Percentiles rank a stretch among this genome's conserved stretches.
Conservation (phyloP, 2,329 filamentous ascomycete genomes). For the Trichoderma sp. region DNA sequence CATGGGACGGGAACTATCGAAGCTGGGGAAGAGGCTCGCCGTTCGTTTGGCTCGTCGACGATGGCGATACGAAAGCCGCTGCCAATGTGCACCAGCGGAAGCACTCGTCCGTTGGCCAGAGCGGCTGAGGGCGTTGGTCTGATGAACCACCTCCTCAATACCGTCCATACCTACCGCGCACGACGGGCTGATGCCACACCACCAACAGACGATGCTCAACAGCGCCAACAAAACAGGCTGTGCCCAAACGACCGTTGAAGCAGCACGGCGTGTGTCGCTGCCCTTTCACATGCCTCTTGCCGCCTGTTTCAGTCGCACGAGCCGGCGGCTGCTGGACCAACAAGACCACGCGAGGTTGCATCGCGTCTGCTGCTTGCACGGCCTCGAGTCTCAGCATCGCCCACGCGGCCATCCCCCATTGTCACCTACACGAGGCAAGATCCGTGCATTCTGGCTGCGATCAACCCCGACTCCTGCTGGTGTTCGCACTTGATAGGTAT, state of each 20-base stretch:
- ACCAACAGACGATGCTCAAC: background rate
- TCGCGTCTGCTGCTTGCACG: background rate
- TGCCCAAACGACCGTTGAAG: background rate
- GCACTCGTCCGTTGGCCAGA: too few relatives aligned
- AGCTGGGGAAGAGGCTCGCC: background rate
- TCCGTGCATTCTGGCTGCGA: background rate
- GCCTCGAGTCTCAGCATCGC: conserved; percentile 9
- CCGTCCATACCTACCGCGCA: too few relatives aligned
- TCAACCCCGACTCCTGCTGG: too few relatives aligned
- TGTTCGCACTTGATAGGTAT: too few relatives aligned
- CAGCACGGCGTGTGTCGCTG: background rate
- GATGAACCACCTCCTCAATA: too few relatives aligned
- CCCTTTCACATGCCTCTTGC: conserved; percentile 20
- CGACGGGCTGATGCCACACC: background rate
- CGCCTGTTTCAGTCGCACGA: conserved; percentile 23
- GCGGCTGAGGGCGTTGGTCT: too few relatives aligned
- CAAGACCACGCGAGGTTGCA: background rate
- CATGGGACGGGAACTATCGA: too few relatives aligned
- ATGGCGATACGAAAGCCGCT: too few relatives aligned
- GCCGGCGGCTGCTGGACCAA: conserved; percentile 22
- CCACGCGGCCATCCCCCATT: conserved; percentile 9
- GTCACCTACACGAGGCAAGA: background rate
- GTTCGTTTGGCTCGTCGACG: background rate
- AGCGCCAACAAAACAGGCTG: too few relatives aligned
- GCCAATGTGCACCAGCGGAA: too few relatives aligned